These are phyloP conservation scores for Colletotrichum shisoi DNA, from an alignment of 2,329 filamentous ascomycete species.

Conservation along the genomic window DNA sequence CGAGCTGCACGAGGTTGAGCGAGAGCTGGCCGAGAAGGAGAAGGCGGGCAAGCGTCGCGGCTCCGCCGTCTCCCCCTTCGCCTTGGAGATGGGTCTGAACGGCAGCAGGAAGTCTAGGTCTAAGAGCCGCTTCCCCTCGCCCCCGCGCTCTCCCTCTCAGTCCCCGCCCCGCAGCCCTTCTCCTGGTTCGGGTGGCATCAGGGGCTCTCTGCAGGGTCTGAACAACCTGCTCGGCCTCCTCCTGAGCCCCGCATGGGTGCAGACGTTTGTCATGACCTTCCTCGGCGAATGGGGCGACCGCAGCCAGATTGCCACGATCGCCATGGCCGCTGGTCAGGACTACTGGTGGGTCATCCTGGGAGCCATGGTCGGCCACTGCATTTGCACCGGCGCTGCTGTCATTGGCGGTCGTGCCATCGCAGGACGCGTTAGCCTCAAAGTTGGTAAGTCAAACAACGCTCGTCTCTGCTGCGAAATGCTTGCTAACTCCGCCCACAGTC, in stretches of 20 bases:
- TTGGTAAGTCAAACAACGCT: conserved; percentile 72
- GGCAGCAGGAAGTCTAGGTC: conserved; percentile 71
- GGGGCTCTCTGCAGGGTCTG: conserved; percentile 66
- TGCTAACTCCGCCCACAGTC: conserved; percentile 63
- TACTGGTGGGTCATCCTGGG: conserved; percentile 99
- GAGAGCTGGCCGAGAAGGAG: conserved; percentile 93
- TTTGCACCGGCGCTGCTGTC: conserved; percentile 91
- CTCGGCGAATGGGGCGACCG: conserved; percentile 97
- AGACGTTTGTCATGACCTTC: conserved; percentile 99
- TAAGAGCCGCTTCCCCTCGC: conserved; percentile 79
- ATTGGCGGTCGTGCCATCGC: conserved; percentile 92
- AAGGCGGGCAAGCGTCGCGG: conserved; percentile 72
- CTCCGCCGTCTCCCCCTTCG: conserved; percentile 76
- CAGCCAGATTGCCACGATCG: conserved; percentile 97
- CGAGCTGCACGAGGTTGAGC: conserved; percentile 97
- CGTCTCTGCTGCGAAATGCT: conserved; percentile 1
- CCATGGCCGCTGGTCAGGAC: conserved; percentile 97
- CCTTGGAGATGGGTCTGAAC: conserved; percentile 80
- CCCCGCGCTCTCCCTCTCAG: conserved; percentile 80
- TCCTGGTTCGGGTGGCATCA: conserved; percentile 50
- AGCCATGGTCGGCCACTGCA: conserved; percentile 82
- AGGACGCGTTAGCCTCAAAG: conserved; percentile 90
- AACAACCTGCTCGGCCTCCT: conserved; percentile 88
- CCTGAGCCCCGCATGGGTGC: conserved; percentile 95
- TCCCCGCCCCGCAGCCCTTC: conserved; percentile 71